These are phyloP conservation scores for Melampsora americana DNA, from an alignment of 1,284 basidiomycete species.

Conservation along the genomic window DNA sequence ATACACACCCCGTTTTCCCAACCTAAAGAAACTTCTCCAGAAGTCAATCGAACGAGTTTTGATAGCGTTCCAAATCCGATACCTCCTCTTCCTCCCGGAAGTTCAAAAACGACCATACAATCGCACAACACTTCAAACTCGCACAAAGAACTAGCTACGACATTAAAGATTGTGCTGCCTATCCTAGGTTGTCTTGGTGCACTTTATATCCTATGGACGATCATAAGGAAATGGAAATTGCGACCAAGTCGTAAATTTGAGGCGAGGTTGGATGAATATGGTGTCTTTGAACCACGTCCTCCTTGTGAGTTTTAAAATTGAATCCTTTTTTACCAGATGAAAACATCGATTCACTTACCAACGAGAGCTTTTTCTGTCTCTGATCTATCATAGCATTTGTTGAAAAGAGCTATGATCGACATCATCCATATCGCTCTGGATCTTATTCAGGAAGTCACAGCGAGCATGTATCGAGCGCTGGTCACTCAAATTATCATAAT, in stretches of 20 bases:
- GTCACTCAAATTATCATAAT: too few relatives aligned
- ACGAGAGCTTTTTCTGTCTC: background rate
- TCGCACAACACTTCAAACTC: too few relatives aligned
- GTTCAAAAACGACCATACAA: too few relatives aligned
- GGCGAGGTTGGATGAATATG: slow-evolving; percentile 29
- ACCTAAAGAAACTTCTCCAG: too few relatives aligned
- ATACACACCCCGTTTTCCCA: too few relatives aligned
- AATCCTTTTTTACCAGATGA: background rate
- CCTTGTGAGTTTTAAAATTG: slow-evolving; percentile 5
- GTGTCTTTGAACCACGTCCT: slow-evolving; percentile 39
- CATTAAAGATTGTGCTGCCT: slow-evolving; percentile 16
- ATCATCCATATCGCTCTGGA: too few relatives aligned
- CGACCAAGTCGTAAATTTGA: slow-evolving; percentile 22
- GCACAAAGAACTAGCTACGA: background rate
- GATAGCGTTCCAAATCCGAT: too few relatives aligned
- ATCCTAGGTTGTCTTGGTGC: slow-evolving; percentile 10
- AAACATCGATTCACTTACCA: background rate
- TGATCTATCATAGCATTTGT: background rate
- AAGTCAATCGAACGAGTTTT: too few relatives aligned
- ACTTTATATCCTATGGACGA: slow-evolving; percentile 30
- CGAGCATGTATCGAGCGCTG: too few relatives aligned
- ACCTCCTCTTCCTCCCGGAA: too few relatives aligned
- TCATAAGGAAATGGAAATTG: slow-evolving; percentile 41
- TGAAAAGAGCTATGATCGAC: background rate
- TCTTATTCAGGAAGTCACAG: too few relatives aligned